These are phyloP conservation scores for Berberis thunbergii DNA, from an alignment of 164 flowering plant genomes.

Conservation along the genomic window DNA sequence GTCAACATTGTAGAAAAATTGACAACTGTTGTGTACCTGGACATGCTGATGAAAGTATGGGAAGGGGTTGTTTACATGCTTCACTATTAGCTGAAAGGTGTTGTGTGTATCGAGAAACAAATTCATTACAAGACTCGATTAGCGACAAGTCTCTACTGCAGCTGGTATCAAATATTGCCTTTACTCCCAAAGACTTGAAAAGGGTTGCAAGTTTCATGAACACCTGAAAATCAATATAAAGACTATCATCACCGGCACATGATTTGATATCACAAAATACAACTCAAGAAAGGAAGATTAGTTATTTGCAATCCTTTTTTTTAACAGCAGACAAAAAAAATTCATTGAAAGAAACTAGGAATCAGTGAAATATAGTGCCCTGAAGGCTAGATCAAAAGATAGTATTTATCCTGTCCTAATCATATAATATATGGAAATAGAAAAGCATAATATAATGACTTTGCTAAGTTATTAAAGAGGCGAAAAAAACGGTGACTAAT, in stretches of 20 bases:
- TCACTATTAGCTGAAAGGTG: constrained; percentile 29
- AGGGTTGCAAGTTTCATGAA: constrained; percentile 71
- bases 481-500: too few relatives aligned
- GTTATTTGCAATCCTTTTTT: not conserved
- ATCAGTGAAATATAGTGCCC: not conserved
- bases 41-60: constrained; percentile 89
- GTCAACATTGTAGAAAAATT: not conserved
- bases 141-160: constrained; percentile 84
- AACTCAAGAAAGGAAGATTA: not conserved
- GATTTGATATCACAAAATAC: not conserved
- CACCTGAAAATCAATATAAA: constrained; percentile 38
- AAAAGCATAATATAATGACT: too few relatives aligned
- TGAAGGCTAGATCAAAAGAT: not conserved
- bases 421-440: too few relatives aligned
- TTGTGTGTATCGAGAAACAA: constrained; percentile 52
- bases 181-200: constrained; percentile 90
- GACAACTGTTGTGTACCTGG: constrained; percentile 49
- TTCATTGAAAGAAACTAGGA: not conserved
- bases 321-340: not conserved
- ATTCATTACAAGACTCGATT: constrained; percentile 84
- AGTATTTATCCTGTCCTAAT: not conserved
- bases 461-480: too few relatives aligned
- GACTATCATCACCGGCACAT: not conserved
- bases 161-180: constrained; percentile 84
- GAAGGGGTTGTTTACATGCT: constrained; percentile 31